phyloP scores from a whole-genome alignment of 2,329 filamentous ascomycete genomes.

The Colletotrichum scovillei region DNA sequence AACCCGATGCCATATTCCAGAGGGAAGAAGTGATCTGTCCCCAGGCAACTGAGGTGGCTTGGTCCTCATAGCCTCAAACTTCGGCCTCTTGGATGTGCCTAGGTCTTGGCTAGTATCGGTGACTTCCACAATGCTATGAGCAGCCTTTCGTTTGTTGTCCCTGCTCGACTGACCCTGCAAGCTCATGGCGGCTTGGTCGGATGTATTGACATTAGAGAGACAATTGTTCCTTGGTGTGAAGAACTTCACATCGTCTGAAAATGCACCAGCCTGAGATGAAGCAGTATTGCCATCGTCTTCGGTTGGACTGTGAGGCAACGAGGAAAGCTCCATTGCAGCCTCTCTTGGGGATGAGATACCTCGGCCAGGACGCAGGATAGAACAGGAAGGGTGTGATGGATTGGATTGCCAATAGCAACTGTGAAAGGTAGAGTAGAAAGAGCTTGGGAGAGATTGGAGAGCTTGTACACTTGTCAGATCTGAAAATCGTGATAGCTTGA shows the following conservation, averaged over 20 bases:
- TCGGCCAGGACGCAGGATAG: background rate
- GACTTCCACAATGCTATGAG: background rate
- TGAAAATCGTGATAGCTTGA: background rate
- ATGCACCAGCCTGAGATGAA: background rate
- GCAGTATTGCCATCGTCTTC: background rate
- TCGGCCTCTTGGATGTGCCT: slow-evolving; percentile 13
- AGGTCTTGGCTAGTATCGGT: background rate
- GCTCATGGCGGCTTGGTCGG: background rate
- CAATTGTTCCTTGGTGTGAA: background rate
- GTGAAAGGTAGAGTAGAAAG: background rate
- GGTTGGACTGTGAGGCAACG: background rate
- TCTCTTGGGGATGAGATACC: background rate
- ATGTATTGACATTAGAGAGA: background rate
- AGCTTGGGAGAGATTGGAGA: background rate
- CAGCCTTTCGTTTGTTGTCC: slow-evolving; percentile 17
- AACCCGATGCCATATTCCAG: slow-evolving; percentile 76
- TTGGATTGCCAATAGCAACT: slow-evolving; percentile 18
- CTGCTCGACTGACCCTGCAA: background rate
- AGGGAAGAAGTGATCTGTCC: slow-evolving; percentile 13
- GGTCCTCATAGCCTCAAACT: background rate
- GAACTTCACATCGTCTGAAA: background rate
- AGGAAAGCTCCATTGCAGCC: background rate
- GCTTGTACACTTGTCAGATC: slow-evolving; percentile 29
- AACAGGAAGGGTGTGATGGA: background rate
- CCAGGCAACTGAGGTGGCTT: background rate